A percentile compares a stretch with the other conserved stretches of the same genome.
phyloP scores from a whole-genome alignment of 805 yeast genomes.

The Babjeviella inositovora region DNA sequence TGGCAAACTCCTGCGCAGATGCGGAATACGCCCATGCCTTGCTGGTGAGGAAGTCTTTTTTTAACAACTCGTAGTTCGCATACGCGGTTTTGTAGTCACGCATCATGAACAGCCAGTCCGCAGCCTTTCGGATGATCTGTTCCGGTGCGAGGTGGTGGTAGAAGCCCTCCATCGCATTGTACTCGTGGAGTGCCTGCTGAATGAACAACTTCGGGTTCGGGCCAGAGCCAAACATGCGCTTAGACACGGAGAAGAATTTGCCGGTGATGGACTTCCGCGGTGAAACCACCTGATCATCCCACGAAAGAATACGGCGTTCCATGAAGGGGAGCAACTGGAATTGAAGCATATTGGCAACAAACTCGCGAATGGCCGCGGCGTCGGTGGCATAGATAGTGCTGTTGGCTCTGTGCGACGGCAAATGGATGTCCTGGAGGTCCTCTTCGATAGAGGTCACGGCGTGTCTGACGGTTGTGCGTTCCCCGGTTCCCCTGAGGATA shows the following conservation, averaged over 20 bases:
- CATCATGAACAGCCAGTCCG: conserved; percentile 88
- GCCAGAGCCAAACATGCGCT: conserved; percentile 28
- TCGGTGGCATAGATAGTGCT: conserved; percentile 3
- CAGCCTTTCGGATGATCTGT: conserved; percentile 63
- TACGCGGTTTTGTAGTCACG: conserved; percentile 78
- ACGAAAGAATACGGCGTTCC: conserved; percentile 63
- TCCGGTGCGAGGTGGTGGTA: conserved; percentile 54
- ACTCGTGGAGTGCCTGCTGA: conserved; percentile 13
- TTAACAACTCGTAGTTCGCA: conserved; percentile 66
- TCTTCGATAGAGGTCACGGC: conserved; percentile 36
- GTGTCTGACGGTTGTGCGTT: too few relatives aligned
- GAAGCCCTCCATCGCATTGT: conserved; percentile 32
- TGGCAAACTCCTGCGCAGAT: conserved; percentile 79
- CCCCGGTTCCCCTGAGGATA: too few relatives aligned
- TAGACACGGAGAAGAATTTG: conserved; percentile 51
- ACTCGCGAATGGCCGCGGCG: conserved; percentile 14
- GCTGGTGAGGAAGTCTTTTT: conserved; percentile 61
- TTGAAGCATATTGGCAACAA: conserved; percentile 4
- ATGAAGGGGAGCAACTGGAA: conserved; percentile 59
- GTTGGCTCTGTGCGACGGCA: conserved; percentile 7
- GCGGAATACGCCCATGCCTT: conserved; percentile 75
- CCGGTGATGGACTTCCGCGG: conserved; percentile 69
- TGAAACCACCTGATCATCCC: conserved; percentile 74
- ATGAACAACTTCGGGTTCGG: conserved; percentile 5
- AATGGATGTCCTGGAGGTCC: conserved; percentile 19